A percentile compares a stretch with the other conserved stretches of the same genome.
These are phyloP conservation scores for Plantago lanceolata DNA, from an alignment of 305 asterid genomes.

Conservation along the genomic window DNA sequence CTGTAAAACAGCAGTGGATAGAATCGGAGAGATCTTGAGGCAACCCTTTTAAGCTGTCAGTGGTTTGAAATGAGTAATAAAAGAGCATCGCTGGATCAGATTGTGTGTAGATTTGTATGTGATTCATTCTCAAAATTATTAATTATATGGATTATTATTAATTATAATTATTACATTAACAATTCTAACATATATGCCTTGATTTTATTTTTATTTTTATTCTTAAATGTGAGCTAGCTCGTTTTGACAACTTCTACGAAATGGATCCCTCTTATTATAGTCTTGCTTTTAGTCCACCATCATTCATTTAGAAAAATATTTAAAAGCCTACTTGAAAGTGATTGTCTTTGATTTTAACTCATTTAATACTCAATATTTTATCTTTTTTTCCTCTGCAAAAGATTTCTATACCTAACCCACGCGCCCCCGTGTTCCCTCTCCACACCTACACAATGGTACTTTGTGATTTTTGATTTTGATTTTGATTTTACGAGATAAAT, in stretches of 20 bases:
- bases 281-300: slow-evolving; percentile 29
- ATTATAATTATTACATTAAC: slow-evolving; percentile 23
- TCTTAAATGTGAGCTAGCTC: too few species aligned
- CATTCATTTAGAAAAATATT: slow-evolving; percentile 25
- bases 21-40: slow-evolving; percentile 45
- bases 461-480: neutral
- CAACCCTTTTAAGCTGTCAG: slow-evolving; percentile 63
- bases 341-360: slow-evolving; percentile 47
- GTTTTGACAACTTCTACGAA: slow-evolving; percentile 38
- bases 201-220: slow-evolving; percentile 20
- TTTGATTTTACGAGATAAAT: too few species aligned
- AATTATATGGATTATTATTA: too few species aligned
- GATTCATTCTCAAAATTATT: slow-evolving; percentile 51
- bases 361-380: slow-evolving; percentile 29
- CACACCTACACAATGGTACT: neutral
- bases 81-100: slow-evolving; percentile 84
- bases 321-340: slow-evolving; percentile 29
- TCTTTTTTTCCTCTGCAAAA: slow-evolving; percentile 17
- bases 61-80: slow-evolving; percentile 43
- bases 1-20: neutral
- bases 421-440: slow-evolving; percentile 28
- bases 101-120: slow-evolving; percentile 58
- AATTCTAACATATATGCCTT: slow-evolving; percentile 21
- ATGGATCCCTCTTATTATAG: slow-evolving; percentile 26
- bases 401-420: slow-evolving; percentile 32